phyloP scores from a whole-genome alignment of 106 monocot species.

The Gastrodia elata region DNA sequence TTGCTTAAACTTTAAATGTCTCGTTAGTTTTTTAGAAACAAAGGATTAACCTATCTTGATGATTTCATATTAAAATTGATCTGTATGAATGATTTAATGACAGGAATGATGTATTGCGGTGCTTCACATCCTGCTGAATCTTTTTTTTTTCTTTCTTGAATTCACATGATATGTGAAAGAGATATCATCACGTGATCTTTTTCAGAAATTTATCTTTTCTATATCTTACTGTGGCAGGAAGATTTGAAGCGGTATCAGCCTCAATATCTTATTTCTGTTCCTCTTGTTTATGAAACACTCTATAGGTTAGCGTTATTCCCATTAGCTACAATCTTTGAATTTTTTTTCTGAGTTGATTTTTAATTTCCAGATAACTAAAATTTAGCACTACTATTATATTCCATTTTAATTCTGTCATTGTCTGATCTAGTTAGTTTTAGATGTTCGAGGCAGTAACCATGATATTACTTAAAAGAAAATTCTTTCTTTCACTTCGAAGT shows the following conservation, averaged over 20 bases:
- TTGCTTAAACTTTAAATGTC: neutral
- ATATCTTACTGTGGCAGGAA: conserved; percentile 28
- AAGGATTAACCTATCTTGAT: neutral
- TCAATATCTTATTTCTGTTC: conserved; percentile 72
- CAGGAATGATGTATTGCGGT: neutral
- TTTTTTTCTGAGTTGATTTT: neutral
- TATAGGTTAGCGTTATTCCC: conserved; percentile 52
- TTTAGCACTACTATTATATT: neutral
- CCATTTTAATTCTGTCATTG: too few species aligned
- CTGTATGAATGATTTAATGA: neutral
- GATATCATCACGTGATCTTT: neutral
- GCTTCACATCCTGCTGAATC: neutral
- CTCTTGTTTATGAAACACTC: conserved; percentile 84
- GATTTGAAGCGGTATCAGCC: conserved; percentile 77
- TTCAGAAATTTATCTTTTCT: neutral
- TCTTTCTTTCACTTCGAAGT: too few species aligned
- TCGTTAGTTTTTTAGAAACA: neutral
- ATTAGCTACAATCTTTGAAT: neutral
- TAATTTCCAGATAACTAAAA: neutral
- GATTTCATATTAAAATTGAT: neutral
- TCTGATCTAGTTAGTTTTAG: too few species aligned
- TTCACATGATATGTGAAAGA: neutral
- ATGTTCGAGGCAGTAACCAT: too few species aligned
- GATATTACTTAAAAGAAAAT: too few species aligned
- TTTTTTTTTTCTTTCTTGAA: too few species aligned